Evolutionary conservation across 305 asterid genomes (phyloP).

Genomic region (Fraxinus sp.): DNA sequence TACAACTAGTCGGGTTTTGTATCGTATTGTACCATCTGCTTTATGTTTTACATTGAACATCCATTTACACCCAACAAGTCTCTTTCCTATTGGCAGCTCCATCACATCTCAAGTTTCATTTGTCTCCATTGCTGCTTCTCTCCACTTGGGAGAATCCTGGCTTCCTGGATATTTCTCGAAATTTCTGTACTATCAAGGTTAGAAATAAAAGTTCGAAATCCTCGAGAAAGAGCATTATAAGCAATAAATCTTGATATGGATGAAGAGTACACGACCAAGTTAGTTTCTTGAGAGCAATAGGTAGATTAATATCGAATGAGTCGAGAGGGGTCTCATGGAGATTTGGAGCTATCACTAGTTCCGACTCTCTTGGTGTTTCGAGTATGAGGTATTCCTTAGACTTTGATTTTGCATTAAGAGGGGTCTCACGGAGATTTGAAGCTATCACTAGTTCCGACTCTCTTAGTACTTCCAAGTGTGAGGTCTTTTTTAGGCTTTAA

Average conservation of each 20-base stretch:
- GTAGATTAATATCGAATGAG: not conserved
- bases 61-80: not conserved
- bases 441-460: not conserved
- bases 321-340: not conserved
- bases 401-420: not conserved
- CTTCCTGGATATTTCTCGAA: not conserved
- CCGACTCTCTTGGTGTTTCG: not conserved
- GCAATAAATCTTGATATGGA: not conserved
- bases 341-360: not conserved
- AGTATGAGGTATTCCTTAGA: not conserved
- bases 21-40: not conserved
- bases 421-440: not conserved
- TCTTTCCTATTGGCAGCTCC: not conserved
- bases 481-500: not conserved
- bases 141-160: not conserved
- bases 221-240: not conserved
- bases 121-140: not conserved
- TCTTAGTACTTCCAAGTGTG: not conserved
- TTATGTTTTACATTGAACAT: not conserved
- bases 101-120: not conserved
- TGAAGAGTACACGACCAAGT: not conserved
- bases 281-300: not conserved
- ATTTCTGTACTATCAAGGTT: not conserved
- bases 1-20: not conserved
- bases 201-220: not conserved